phyloP scores from a whole-genome alignment of 805 yeast genomes.

The Barnettozyma wickerhamii region DNA sequence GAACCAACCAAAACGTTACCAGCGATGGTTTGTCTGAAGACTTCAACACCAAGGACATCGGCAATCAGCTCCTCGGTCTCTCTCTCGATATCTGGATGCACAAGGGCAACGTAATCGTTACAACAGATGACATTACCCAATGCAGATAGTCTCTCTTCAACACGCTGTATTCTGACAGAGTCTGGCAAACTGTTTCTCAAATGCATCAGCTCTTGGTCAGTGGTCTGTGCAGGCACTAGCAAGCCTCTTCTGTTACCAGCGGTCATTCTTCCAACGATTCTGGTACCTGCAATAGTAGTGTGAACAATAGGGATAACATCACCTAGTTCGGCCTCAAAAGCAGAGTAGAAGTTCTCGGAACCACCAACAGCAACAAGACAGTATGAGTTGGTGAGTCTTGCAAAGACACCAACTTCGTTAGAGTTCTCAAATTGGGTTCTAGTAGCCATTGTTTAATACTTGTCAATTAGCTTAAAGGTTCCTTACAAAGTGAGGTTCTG shows the following conservation, averaged over 20 bases:
- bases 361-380: constrained; percentile 97
- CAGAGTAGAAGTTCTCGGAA: constrained; percentile 81
- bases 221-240: constrained; percentile 94
- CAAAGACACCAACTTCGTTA: constrained; percentile 89
- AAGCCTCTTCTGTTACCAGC: constrained; percentile 98
- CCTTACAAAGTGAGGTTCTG: too few relatives aligned
- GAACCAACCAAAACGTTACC: constrained; percentile 97
- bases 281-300: constrained; percentile 96
- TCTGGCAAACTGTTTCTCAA: constrained; percentile 95
- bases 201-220: constrained; percentile 98
- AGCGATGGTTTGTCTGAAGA: constrained; percentile 97
- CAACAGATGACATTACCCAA: constrained; percentile 97
- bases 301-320: constrained; percentile 95
- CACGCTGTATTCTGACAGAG: constrained; percentile 91
- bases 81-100: constrained; percentile 98
- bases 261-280: constrained; percentile 97
- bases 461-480: too few relatives aligned
- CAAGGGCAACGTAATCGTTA: constrained; percentile 97
- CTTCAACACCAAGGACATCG: constrained; percentile 97
- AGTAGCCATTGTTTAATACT: constrained; percentile 58
- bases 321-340: constrained; percentile 96
- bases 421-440: constrained; percentile 83
- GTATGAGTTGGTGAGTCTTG: constrained; percentile 94
- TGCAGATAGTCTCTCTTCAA: constrained; percentile 95
- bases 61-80: constrained; percentile 98